Conservation (phyloP, 1,284 basidiomycete species). For the Phaffia rhodozyma region DNA sequence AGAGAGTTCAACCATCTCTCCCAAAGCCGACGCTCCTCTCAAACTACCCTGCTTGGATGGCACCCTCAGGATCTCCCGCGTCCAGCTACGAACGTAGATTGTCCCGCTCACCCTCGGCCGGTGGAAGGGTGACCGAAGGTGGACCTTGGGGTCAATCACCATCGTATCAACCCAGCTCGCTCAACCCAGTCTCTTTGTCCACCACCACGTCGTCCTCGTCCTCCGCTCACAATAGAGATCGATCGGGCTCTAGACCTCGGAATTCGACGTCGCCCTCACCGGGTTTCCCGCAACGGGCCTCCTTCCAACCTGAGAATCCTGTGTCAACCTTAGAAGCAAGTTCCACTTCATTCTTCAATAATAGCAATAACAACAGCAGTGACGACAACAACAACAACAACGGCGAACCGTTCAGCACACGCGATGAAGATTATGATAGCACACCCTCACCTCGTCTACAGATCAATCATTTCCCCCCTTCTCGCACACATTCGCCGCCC, state of each 20-base stretch:
- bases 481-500: conserved; percentile 15
- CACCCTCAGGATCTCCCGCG: not conserved
- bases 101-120: not conserved
- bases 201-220: too few relatives aligned
- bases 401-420: not conserved
- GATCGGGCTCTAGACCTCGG: too few relatives aligned
- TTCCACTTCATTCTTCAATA: not conserved
- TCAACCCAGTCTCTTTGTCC: too few relatives aligned
- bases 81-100: not conserved
- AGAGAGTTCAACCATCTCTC: not conserved
- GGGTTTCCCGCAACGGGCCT: too few relatives aligned
- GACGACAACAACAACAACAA: not conserved
- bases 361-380: not conserved
- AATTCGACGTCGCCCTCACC: too few relatives aligned
- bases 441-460: too few relatives aligned
- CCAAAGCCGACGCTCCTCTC: not conserved
- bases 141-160: too few relatives aligned
- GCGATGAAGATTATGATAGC: not conserved
- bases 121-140: too few relatives aligned
- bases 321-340: not conserved
- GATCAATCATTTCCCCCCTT: too few relatives aligned
- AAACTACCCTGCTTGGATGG: not conserved
- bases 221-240: too few relatives aligned
- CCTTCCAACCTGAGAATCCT: not conserved
- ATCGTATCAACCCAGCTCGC: too few relatives aligned